Evolutionary conservation across 1,284 basidiomycete genomes (phyloP).

Genomic region (Microbotryomycetes sp.): DNA sequence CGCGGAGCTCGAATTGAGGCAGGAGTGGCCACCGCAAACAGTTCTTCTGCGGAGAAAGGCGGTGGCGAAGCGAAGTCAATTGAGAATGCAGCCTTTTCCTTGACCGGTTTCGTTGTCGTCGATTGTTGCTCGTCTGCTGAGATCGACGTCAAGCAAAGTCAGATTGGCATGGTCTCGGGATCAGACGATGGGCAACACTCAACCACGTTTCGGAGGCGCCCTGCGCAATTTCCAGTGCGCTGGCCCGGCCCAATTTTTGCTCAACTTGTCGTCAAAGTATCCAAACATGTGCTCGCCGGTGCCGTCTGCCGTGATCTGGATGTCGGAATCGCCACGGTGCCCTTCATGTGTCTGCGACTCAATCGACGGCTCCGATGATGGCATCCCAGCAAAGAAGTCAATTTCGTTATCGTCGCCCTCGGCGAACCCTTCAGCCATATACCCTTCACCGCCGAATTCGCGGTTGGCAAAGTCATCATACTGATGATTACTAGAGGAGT

Average conservation of each 20-base stretch:
- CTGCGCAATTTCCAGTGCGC: constrained; percentile 90
- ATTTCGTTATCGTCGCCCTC: constrained; percentile 53
- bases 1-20: constrained; percentile 46
- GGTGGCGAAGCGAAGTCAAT: constrained; percentile 71
- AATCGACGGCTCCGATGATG: no score
- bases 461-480: constrained; percentile 22
- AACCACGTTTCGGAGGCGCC: constrained; percentile 24
- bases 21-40: constrained; percentile 75
- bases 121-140: no score
- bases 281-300: constrained; percentile 69
- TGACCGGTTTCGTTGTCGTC: constrained; percentile 25
- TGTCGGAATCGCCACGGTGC: constrained; percentile 53
- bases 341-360: no score
- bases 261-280: constrained; percentile 76
- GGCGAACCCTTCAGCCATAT: constrained; percentile 44
- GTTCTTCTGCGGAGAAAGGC: constrained; percentile 58
- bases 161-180: no score
- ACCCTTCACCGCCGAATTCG: constrained; percentile 11
- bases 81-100: constrained; percentile 78
- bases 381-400: constrained; percentile 45
- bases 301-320: constrained; percentile 77
- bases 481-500: no score
- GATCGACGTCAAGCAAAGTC: no score
- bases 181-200: no score
- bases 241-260: constrained; percentile 97